Percentiles rank a stretch among this genome's conserved stretches.
Conservation (phyloP, 2,329 filamentous ascomycete genomes). For the Epichloe uncinata region DNA sequence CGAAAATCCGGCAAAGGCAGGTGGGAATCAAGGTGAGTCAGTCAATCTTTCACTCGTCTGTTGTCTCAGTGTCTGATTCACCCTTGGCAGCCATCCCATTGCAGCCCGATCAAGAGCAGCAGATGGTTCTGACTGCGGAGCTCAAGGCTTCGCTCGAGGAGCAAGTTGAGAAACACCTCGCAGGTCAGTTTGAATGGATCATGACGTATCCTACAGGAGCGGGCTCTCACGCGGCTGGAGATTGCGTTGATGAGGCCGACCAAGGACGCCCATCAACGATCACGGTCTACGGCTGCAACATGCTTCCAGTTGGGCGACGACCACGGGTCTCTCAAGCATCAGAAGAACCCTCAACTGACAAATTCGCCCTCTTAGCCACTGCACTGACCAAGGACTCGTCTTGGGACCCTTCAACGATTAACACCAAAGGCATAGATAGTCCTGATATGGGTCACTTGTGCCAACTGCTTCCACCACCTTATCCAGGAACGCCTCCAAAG, state of each 20-base stretch:
- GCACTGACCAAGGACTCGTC: conserved; percentile 20
- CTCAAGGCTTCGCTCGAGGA: neutral
- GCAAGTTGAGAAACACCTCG: conserved; percentile 29
- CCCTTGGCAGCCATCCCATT: neutral
- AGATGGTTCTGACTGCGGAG: neutral
- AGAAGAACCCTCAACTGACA: conserved; percentile 17
- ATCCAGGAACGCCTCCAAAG: conserved; percentile 15
- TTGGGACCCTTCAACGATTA: conserved; percentile 8
- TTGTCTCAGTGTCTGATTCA: neutral
- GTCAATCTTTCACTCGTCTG: neutral
- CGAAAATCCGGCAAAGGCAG: neutral
- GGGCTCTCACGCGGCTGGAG: conserved; percentile 11
- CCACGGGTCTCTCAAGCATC: neutral
- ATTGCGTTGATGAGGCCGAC: conserved; percentile 5
- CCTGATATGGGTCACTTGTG: conserved; percentile 4
- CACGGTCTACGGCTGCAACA: conserved; percentile 36
- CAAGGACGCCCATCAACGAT: neutral
- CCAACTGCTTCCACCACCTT: conserved; percentile 10
- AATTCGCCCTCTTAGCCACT: conserved; percentile 35
- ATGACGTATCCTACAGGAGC: conserved; percentile 24
- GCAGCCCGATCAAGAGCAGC: neutral
- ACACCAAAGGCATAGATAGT: conserved; percentile 4
- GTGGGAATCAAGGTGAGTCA: neutral
- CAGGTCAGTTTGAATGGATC: conserved; percentile 38
- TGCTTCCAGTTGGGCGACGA: conserved; percentile 19